Conservation (phyloP, 2,329 filamentous ascomycete species). For the Stemphylium vesicarium region DNA sequence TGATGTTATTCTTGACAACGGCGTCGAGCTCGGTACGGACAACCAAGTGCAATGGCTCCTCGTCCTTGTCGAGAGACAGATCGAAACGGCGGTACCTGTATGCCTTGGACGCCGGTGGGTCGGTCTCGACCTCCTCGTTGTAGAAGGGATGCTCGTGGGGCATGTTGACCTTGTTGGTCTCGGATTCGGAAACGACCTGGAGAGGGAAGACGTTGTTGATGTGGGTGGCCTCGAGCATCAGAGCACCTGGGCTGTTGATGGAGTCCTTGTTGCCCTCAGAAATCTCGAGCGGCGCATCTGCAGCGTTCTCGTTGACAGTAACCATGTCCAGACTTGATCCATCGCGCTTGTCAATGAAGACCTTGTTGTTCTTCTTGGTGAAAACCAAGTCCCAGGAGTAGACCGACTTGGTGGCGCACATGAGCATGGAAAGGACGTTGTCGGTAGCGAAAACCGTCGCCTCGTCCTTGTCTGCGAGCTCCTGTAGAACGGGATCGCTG, state of each 20-base stretch:
- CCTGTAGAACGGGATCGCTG: conserved; percentile 94
- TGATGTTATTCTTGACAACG: conserved; percentile 92
- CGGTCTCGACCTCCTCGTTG: conserved; percentile 88
- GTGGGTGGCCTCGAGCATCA: conserved; percentile 97
- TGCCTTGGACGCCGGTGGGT: conserved; percentile 91
- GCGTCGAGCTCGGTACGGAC: conserved; percentile 96
- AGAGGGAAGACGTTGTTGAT: conserved; percentile 99
- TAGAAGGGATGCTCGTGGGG: conserved; percentile 95
- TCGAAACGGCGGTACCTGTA: conserved; percentile 99
- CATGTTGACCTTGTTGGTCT: conserved; percentile 81
- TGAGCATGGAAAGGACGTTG: conserved; percentile 97
- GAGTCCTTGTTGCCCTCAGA: conserved; percentile 91
- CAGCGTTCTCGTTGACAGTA: conserved; percentile 98
- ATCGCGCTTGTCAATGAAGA: conserved; percentile 98
- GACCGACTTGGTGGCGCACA: conserved; percentile 95
- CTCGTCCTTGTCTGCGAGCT: conserved; percentile 93
- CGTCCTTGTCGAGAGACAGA: conserved; percentile 85
- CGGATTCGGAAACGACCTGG: conserved; percentile 87
- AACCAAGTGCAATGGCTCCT: conserved; percentile 90
- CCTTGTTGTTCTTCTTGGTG: conserved; percentile 88
- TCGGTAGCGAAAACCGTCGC: conserved; percentile 97
- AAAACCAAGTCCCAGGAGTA: conserved; percentile 99
- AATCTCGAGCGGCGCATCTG: conserved; percentile 89
- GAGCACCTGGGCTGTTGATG: conserved; percentile 90
- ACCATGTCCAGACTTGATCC: conserved; percentile 95